phyloP scores from a whole-genome alignment of 306 rosid species.

The Purshia tridentata region DNA sequence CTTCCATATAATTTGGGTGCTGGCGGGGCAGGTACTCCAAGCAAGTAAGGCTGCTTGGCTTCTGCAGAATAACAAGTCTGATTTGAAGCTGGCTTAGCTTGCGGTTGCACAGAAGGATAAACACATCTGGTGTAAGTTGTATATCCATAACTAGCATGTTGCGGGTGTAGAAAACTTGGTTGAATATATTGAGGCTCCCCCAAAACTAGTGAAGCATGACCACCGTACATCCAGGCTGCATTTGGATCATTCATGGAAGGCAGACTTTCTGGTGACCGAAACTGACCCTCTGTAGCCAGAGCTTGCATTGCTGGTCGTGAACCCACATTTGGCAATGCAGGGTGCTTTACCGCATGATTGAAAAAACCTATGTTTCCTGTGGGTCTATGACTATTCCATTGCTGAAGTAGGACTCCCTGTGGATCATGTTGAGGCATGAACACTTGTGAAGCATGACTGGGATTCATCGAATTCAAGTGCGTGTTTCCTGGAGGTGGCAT shows the following conservation, averaged over 20 bases:
- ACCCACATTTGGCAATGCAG: background rate
- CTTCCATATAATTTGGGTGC: conserved; percentile 11
- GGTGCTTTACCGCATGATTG: background rate
- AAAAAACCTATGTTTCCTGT: background rate
- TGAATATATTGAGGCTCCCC: conserved; percentile 2
- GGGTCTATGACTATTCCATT: background rate
- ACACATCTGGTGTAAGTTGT: background rate
- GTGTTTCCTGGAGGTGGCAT: background rate
- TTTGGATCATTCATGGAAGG: conserved; percentile 9
- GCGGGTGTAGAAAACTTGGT: background rate
- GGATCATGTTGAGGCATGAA: background rate
- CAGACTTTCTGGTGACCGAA: background rate
- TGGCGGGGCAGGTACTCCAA: background rate
- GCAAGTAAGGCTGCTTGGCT: background rate
- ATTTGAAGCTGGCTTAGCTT: background rate
- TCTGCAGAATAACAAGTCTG: background rate
- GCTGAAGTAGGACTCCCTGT: conserved; percentile 1
- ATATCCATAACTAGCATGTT: conserved; percentile 12
- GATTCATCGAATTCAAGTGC: background rate
- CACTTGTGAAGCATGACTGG: conserved; percentile 11
- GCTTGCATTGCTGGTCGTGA: background rate
- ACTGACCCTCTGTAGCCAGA: background rate
- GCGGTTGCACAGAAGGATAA: background rate
- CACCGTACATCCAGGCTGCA: background rate
- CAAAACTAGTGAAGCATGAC: conserved; percentile 8